Base-by-base conservation (phyloP, 2,329 filamentous ascomycete genomes). In the Sclerotinia minor region DNA sequence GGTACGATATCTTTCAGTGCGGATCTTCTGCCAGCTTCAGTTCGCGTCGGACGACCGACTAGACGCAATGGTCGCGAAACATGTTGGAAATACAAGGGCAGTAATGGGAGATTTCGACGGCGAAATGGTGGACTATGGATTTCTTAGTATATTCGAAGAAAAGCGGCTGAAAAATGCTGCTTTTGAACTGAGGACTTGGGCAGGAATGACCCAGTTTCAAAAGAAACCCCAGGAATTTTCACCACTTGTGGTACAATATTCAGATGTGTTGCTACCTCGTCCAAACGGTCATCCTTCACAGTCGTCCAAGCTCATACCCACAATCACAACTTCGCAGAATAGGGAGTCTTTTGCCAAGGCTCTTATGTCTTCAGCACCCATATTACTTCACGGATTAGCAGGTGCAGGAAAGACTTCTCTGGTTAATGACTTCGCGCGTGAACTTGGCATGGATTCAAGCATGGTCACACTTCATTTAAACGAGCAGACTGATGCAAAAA, bases 381-480 rank as follows among this genome's bases (percentile, higher is more conserved):
- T 97, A 47, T 82, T 99, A 26, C 83, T 99, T 5, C 87, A 92
- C 71, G 95, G 95, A 1, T 82, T 92, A 19, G 87, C 94, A 9
- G 94, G 96, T 26, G 91, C 91, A 44, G 95, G 95, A 63, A 99
- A 99, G 81, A 97, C 95, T 0, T 88, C 92, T 0, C 79, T 96
- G 26, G 87, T 96, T 19, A 90, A 92, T 71, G 90, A 97, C 77
- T 85, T 94, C 69, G 94, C 94, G 32, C 87, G 86, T 74, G 86
- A 90, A 72, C 85, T 98, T 67, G 91, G 91, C 70, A 92, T 92
- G 79, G 86, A 91, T 29, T 85, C 89, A 7, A 87, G 86, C 69
- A 93, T 99, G 88, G 90, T 99, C 64, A 98, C 94, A 4, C 83
- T 99, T 41, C 94, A 99, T 79, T 83, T 99, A 45, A 99, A 99